phyloP scores from a whole-genome alignment of 2,329 filamentous ascomycete genomes.

The Aspergillus versicolor region DNA sequence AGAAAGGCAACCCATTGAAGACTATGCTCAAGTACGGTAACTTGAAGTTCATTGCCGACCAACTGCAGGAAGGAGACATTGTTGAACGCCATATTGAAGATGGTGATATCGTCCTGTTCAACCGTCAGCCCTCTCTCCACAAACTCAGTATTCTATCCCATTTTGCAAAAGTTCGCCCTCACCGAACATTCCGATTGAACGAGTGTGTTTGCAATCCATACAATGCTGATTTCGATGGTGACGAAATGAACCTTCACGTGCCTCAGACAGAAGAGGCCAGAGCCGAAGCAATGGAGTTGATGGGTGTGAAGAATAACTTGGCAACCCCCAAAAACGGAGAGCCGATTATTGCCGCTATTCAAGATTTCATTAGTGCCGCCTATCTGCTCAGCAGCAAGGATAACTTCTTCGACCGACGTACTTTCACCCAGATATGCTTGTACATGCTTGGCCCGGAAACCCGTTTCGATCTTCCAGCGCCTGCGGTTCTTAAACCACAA shows the following conservation, averaged over 20 bases:
- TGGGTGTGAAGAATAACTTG: slow-evolving; percentile 97
- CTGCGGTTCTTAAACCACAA: slow-evolving; percentile 80
- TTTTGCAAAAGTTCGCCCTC: slow-evolving; percentile 86
- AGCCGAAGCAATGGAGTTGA: slow-evolving; percentile 90
- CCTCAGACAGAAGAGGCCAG: slow-evolving; percentile 96
- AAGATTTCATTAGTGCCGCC: slow-evolving; percentile 97
- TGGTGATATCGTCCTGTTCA: slow-evolving; percentile 94
- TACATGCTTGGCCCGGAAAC: slow-evolving; percentile 87
- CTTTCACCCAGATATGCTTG: slow-evolving; percentile 85
- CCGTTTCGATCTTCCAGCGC: slow-evolving; percentile 80
- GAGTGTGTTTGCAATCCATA: slow-evolving; percentile 98
- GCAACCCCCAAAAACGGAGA: slow-evolving; percentile 96
- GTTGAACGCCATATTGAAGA: slow-evolving; percentile 95
- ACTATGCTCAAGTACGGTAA: slow-evolving; percentile 74
- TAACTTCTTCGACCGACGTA: slow-evolving; percentile 82
- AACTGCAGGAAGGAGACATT: slow-evolving; percentile 77
- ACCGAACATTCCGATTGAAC: slow-evolving; percentile 94
- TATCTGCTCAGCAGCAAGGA: slow-evolving; percentile 92
- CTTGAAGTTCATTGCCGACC: slow-evolving; percentile 67
- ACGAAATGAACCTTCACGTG: slow-evolving; percentile 98
- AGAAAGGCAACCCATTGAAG: slow-evolving; percentile 68
- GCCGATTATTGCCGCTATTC: slow-evolving; percentile 97
- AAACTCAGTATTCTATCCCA: slow-evolving; percentile 99
- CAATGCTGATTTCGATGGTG: slow-evolving; percentile 98
- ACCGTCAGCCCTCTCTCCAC: slow-evolving; percentile 94